A percentile compares a stretch with the other conserved stretches of the same genome.
These are phyloP conservation scores for Psilocybe sp. DNA, from an alignment of 768 basidiomycete genomes.

Conservation along the genomic window DNA sequence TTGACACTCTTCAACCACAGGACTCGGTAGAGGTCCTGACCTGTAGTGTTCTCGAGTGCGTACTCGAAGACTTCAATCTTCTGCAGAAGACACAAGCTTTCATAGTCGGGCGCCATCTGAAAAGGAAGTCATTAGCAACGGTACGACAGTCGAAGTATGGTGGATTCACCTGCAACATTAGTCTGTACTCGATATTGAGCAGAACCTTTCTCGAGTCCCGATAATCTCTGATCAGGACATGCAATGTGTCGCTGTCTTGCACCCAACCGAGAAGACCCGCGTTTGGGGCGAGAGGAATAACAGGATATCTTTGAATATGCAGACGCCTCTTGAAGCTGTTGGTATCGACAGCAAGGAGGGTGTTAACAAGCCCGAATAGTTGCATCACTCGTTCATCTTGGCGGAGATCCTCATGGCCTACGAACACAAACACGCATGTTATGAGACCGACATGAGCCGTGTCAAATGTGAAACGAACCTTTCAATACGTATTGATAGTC, in stretches of 20 bases:
- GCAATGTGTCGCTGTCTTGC: slow-evolving; percentile 91
- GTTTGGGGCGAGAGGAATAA: slow-evolving; percentile 93
- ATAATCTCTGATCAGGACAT: slow-evolving; percentile 94
- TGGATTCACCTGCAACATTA: slow-evolving; percentile 86
- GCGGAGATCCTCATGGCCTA: slow-evolving; percentile 97
- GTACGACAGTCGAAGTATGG: neutral
- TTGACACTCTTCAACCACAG: slow-evolving; percentile 94
- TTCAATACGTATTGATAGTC: slow-evolving; percentile 93
- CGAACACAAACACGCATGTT: slow-evolving; percentile 1
- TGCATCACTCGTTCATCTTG: slow-evolving; percentile 99
- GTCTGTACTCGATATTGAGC: slow-evolving; percentile 95
- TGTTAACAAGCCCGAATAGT: slow-evolving; percentile 95
- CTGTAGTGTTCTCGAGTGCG: slow-evolving; percentile 96
- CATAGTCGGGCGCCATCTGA: slow-evolving; percentile 99
- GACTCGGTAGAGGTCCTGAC: slow-evolving; percentile 95
- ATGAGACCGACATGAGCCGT: neutral
- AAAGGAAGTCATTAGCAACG: slow-evolving; percentile 2
- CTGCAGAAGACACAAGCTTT: slow-evolving; percentile 88
- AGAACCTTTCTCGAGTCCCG: slow-evolving; percentile 95
- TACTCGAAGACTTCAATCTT: slow-evolving; percentile 99
- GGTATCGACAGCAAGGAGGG: slow-evolving; percentile 87
- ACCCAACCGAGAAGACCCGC: slow-evolving; percentile 96
- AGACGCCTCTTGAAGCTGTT: slow-evolving; percentile 95
- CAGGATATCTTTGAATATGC: slow-evolving; percentile 89
- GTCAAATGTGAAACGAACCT: slow-evolving; percentile 42